phyloP scores from a whole-genome alignment of 2,329 filamentous ascomycete genomes.

The Fusarium goolgardi region DNA sequence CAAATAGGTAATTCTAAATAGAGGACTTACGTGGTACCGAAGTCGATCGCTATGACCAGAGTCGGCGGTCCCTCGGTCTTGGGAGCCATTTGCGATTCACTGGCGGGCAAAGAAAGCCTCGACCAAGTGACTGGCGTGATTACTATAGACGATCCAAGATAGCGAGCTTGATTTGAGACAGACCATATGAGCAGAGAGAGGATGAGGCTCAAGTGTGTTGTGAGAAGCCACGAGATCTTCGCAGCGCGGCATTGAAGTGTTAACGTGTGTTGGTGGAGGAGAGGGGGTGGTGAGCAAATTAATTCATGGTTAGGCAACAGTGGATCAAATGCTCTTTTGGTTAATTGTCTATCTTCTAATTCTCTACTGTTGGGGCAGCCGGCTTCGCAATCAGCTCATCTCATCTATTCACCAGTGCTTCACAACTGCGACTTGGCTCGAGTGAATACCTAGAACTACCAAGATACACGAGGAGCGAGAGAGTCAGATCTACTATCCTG shows the following conservation, averaged over 20 bases:
- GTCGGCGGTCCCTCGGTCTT: neutral
- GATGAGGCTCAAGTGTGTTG: neutral
- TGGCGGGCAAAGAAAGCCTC: too few relatives aligned
- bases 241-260: neutral
- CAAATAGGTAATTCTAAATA: too few relatives aligned
- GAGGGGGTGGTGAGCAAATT: too few relatives aligned
- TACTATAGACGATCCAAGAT: too few relatives aligned
- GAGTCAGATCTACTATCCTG: neutral
- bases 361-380: neutral
- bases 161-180: neutral
- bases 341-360: neutral
- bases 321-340: neutral
- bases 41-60: slow-evolving; percentile 32
- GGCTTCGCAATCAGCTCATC: neutral
- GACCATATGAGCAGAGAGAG: neutral
- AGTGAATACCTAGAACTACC: neutral
- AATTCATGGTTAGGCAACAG: neutral
- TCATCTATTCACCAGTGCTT: neutral
- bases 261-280: neutral
- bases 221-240: neutral
- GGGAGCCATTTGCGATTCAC: neutral
- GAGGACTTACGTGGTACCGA: slow-evolving; percentile 30
- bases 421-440: neutral
- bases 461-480: neutral
- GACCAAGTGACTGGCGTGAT: neutral